Evolutionary conservation across 495 filamentous ascomycete species (phyloP).

Genomic region (Penicillium samsonianum): DNA sequence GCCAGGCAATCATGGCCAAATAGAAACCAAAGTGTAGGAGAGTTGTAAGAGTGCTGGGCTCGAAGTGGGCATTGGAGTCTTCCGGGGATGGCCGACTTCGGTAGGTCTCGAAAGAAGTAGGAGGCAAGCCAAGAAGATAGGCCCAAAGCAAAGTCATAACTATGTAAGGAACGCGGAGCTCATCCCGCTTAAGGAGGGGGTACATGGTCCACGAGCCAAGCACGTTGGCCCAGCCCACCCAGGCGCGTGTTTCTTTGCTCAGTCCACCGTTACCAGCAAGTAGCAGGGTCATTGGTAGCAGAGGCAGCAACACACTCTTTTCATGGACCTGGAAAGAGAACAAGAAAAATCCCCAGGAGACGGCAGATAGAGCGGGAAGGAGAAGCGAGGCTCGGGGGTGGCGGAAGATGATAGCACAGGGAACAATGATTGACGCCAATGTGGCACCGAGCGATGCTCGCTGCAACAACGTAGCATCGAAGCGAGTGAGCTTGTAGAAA

Average conservation of each 20-base stretch:
- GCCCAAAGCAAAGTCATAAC: slow-evolving; percentile 85
- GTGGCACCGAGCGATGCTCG: slow-evolving; percentile 76
- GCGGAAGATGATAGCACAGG: slow-evolving; percentile 76
- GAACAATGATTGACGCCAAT: slow-evolving; percentile 69
- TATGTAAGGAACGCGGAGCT: slow-evolving; percentile 78
- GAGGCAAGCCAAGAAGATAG: slow-evolving; percentile 84
- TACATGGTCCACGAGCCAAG: slow-evolving; percentile 94
- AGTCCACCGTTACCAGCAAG: slow-evolving; percentile 76
- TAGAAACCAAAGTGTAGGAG: slow-evolving; percentile 77
- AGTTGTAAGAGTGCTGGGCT: slow-evolving; percentile 55
- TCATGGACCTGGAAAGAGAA: slow-evolving; percentile 98
- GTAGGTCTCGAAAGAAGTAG: slow-evolving; percentile 69
- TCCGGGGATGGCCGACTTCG: slow-evolving; percentile 40
- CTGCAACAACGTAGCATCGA: slow-evolving; percentile 67
- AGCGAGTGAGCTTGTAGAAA: slow-evolving; percentile 77
- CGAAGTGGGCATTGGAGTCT: slow-evolving; percentile 40
- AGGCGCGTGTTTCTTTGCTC: slow-evolving; percentile 71
- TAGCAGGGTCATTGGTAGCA: slow-evolving; percentile 88
- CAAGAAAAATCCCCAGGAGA: slow-evolving; percentile 95
- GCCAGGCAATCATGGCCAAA: slow-evolving; percentile 72
- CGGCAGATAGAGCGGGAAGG: slow-evolving; percentile 74
- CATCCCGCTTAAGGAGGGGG: slow-evolving; percentile 82
- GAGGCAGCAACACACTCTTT: slow-evolving; percentile 88
- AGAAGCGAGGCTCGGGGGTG: slow-evolving; percentile 75
- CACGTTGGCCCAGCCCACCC: slow-evolving; percentile 91